Conservation (phyloP, 768 basidiomycete genomes). For the Termitomyces sp. region DNA sequence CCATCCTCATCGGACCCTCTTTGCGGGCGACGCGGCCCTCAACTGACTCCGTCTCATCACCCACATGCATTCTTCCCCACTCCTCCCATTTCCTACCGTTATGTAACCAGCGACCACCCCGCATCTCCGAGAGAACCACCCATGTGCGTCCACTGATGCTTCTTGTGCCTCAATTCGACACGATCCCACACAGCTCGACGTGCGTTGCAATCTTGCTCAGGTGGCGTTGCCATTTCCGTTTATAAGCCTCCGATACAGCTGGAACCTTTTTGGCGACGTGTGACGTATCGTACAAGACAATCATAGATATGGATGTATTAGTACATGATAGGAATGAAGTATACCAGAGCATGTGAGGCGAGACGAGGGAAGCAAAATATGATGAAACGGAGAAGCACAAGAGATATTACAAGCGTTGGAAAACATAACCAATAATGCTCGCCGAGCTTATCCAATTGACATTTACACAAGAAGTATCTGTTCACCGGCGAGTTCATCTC, state of each 20-base stretch:
- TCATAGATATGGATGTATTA: not conserved
- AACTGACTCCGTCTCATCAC: conserved; percentile 30
- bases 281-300: conserved; percentile 10
- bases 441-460: conserved; percentile 6
- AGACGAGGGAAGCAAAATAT: not conserved
- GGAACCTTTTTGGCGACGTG: conserved; percentile 8
- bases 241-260: conserved; percentile 21
- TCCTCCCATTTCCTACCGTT: not conserved
- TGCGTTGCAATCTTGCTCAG: conserved; percentile 14
- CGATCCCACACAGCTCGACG: conserved; percentile 6
- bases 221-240: conserved; percentile 21
- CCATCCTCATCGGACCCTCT: conserved; percentile 42
- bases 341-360: not conserved
- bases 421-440: not conserved
- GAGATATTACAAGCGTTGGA: not conserved
- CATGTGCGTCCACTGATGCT: conserved; percentile 24
- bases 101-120: conserved; percentile 15
- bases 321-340: not conserved
- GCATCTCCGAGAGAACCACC: conserved; percentile 12
- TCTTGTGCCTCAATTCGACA: conserved; percentile 23
- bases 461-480: conserved; percentile 58
- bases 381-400: not conserved
- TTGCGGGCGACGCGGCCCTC: conserved; percentile 36
- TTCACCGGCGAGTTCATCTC: conserved; percentile 45
- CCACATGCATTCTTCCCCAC: conserved; percentile 15